Base-by-base conservation (phyloP, 352 stramenopile genomes). In the Globisporangium spinosum region DNA sequence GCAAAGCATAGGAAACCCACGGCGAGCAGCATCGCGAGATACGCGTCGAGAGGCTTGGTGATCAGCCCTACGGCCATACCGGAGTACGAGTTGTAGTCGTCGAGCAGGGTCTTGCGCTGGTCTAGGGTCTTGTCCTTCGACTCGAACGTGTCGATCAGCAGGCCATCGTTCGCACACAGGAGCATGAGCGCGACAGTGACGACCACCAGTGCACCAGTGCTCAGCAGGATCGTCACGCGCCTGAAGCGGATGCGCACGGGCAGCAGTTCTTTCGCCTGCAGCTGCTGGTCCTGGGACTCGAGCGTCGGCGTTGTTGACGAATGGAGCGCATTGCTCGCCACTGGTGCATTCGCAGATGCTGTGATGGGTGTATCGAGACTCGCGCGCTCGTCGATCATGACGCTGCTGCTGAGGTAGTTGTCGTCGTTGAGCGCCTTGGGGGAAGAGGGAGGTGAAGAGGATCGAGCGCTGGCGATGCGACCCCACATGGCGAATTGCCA, bases 1-100 rank as follows among this genome's bases (percentile, higher is more conserved):
- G 58, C 58, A 27, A 64, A 64, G 43, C 58, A 64, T 4, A 64
- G n/a, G 38, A 64, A 64, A 6, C 22, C 22, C 23, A 64, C 58
- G 9, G 58, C 38, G 35, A 64, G 23, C 23, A 64, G 7, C 58
- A 64, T 64, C 22, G n/a, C 23, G 2, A 55, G 15, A 15, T 32
- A 56, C n/a, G 54, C 29, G 2, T 64, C 58, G 22, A 64, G 35
- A 17, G 58, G 58, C 58, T 56, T 64, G 58, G 27, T 43, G 12
- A 55, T 8, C 25, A 64, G 4, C 35, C 34, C 17, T 13, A 55
- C 43, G 22, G 25, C 9, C n/a, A 25, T 64, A 8, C 35, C 58
- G 2, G 58, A 64, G 22, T 40, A 53, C 27, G 58, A 53, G 58
- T 64, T 64, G 58, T 64, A 64, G 12, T 49, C 20, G 58, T 64